Evolutionary conservation across 441 rosid species (phyloP).

Genomic region (Gossypium lobatum): DNA sequence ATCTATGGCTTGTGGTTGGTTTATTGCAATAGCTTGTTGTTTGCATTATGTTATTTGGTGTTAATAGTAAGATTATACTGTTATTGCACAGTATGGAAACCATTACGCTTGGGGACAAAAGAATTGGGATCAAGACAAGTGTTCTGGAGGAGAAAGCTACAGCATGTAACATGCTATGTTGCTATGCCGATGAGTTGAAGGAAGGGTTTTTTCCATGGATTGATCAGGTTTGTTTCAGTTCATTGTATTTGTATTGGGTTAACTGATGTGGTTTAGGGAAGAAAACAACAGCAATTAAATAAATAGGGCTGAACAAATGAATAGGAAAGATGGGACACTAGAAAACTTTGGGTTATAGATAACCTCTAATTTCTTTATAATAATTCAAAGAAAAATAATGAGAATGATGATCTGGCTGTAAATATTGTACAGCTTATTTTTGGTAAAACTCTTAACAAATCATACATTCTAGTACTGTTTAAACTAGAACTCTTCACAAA

Average conservation of each 20-base stretch:
- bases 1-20: neutral
- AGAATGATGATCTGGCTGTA: neutral
- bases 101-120: conserved; percentile 95
- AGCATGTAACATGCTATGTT: conserved; percentile 97
- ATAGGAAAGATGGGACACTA: neutral
- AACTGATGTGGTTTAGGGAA: neutral
- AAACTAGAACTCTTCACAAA: neutral
- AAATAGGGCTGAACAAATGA: neutral
- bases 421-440: neutral
- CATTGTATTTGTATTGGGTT: conserved; percentile 12
- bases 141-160: conserved; percentile 98
- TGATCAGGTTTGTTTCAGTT: conserved; percentile 61
- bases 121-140: conserved; percentile 97
- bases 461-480: neutral
- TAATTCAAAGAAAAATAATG: neutral
- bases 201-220: conserved; percentile 99
- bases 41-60: conserved; percentile 12
- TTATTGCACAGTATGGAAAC: conserved; percentile 88
- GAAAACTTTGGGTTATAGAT: neutral
- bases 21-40: conserved; percentile 4
- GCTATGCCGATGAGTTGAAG: conserved; percentile 98
- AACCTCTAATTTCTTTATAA: neutral
- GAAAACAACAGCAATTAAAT: neutral
- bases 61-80: conserved; percentile 18
- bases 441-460: neutral